Percentiles rank a stretch among this genome's conserved stretches.
Conservation (phyloP, 2,329 filamentous ascomycete species). For the Drechmeria coniospora region DNA sequence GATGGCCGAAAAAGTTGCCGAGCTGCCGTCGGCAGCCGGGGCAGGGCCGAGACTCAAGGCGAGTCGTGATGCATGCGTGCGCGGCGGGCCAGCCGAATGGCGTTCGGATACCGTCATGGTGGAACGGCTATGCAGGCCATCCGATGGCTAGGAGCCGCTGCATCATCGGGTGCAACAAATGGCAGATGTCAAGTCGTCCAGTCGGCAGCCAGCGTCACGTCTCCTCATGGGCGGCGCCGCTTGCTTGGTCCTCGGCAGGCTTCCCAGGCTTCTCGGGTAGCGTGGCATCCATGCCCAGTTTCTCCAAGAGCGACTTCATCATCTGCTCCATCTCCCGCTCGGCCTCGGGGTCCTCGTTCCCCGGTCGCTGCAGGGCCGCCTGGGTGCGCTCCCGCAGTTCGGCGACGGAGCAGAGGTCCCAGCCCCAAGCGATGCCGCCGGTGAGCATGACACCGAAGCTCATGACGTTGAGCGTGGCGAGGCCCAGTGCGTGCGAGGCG, state of each 20-base stretch:
- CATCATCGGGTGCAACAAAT: no score
- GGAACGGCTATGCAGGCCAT: no score
- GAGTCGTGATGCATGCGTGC: no score
- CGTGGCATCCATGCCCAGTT: conserved; percentile 18
- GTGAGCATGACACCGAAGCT: conserved; percentile 59
- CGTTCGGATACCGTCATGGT: no score
- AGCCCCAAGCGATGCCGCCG: conserved; percentile 60
- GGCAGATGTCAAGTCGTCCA: no score
- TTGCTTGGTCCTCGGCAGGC: background rate
- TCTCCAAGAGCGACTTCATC: conserved; percentile 43
- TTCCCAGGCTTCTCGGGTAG: conserved; percentile 1
- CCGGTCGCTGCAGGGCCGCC: conserved; percentile 21
- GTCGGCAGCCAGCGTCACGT: background rate
- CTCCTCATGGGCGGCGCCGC: background rate
- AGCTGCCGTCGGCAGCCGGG: no score
- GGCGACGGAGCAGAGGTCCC: conserved; percentile 57
- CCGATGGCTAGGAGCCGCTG: no score
- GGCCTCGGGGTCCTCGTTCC: conserved; percentile 25
- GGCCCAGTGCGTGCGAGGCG: conserved; percentile 66
- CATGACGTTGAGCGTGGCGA: conserved; percentile 76
- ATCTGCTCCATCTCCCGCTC: conserved; percentile 48
- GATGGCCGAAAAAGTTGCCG: no score
- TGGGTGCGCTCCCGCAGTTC: conserved; percentile 44
- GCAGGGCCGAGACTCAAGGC: no score
- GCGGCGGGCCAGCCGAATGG: no score